A percentile compares a stretch with the other conserved stretches of the same genome.
Conservation (phyloP, 129 eudicot genomes). For the Cynara cardunculus region DNA sequence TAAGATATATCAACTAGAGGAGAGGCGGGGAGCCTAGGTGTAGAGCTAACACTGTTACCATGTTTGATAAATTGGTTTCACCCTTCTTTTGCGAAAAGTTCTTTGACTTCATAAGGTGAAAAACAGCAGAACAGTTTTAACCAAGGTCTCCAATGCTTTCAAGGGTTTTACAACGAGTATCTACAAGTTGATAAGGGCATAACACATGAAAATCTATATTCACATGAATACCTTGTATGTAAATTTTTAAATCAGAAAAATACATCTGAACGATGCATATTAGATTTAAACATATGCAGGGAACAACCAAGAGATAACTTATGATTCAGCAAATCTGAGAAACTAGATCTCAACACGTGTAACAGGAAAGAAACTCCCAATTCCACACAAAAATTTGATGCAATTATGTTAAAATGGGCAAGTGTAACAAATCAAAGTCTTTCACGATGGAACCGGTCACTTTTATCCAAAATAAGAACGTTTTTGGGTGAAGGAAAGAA, state of each 20-base stretch:
- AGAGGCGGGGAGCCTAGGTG: background rate
- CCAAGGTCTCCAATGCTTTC: background rate
- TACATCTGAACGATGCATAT: background rate
- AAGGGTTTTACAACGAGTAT: background rate
- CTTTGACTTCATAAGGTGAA: background rate
- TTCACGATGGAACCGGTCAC: background rate
- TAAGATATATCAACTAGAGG: background rate
- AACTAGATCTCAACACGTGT: background rate
- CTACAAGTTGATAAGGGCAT: conserved; percentile 2
- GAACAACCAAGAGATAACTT: background rate
- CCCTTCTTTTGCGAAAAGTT: background rate
- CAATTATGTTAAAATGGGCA: background rate
- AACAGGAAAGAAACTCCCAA: background rate
- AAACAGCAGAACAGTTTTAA: background rate
- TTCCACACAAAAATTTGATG: background rate
- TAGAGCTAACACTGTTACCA: background rate
- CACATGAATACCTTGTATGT: background rate
- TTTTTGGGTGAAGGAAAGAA: background rate
- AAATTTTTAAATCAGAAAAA: background rate
- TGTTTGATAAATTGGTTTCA: background rate
- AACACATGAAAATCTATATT: background rate
- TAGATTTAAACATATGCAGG: background rate
- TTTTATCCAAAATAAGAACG: background rate
- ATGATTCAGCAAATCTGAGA: background rate
- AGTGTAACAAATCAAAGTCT: background rate